phyloP scores from a whole-genome alignment of 768 basidiomycete species.

The Tricholoma terreum region DNA sequence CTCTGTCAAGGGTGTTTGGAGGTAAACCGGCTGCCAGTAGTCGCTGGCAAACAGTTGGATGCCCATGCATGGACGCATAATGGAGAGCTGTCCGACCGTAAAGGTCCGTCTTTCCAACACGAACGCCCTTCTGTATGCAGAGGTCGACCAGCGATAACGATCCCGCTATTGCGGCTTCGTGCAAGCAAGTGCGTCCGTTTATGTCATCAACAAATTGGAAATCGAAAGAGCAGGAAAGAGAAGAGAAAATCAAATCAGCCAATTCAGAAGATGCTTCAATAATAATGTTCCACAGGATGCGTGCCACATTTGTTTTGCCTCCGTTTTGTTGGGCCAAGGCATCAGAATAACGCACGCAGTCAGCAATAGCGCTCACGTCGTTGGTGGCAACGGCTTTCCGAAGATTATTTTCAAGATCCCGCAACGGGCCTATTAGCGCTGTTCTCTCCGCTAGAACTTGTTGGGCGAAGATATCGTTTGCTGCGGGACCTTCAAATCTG shows the following conservation, averaged over 20 bases:
- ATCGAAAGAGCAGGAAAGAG: slow-evolving; percentile 71
- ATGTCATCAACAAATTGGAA: slow-evolving; percentile 95
- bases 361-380: slow-evolving; percentile 58
- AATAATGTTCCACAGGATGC: slow-evolving; percentile 94
- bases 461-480: slow-evolving; percentile 70
- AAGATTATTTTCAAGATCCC: slow-evolving; percentile 87
- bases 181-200: slow-evolving; percentile 90
- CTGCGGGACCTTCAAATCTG: slow-evolving; percentile 76
- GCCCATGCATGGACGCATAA: slow-evolving; percentile 94
- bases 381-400: slow-evolving; percentile 68
- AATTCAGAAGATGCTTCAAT: slow-evolving; percentile 75
- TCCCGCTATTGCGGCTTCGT: slow-evolving; percentile 90
- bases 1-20: slow-evolving; percentile 76
- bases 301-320: slow-evolving; percentile 67
- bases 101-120: slow-evolving; percentile 73
- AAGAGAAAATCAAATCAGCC: slow-evolving; percentile 70
- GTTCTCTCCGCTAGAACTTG: slow-evolving; percentile 65
- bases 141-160: slow-evolving; percentile 71
- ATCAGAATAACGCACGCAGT: slow-evolving; percentile 70
- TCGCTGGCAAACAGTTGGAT: slow-evolving; percentile 68
- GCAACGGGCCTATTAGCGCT: slow-evolving; percentile 67
- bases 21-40: slow-evolving; percentile 69
- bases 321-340: slow-evolving; percentile 58
- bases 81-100: slow-evolving; percentile 94
- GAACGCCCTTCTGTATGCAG: slow-evolving; percentile 71